Base-by-base conservation (phyloP, 139 green algal species). In the Coelastrella sp. region DNA sequence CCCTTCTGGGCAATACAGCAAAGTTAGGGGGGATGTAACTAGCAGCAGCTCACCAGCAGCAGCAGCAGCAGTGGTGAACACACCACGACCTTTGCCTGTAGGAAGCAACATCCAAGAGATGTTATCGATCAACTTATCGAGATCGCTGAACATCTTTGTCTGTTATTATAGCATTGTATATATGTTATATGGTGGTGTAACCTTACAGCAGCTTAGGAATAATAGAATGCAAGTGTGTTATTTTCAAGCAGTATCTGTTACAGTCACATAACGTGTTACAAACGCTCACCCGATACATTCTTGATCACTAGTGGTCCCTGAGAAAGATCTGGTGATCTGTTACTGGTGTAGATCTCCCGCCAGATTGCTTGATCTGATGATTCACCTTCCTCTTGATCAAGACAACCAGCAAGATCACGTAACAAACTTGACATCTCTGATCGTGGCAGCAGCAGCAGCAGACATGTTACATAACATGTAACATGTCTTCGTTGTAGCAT, bases 1-100 rank as follows among this genome's bases (percentile, higher is more conserved):
- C 38, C 82, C 82, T 59, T 81, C 30, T 51, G 63, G 27, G 25
- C 69, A 83, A 71, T 87, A 87, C 17, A 87, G 71, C 38, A 88
- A 23, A 13, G 60, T 75, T 64, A 85, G 35, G 8, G 74, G 74
- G 34, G 34, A 19, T 0, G 74, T 75, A 19, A 88, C 84, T 64
- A 85, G n/a, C 57, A 87, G 40, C 37, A 82, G 82, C 19, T 76
- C n/a, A 17, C 82, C 82, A 40, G 69, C 40, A 6, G 13, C 41
- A 3, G 53, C 84, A 23, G 74, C 48, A 19, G 62, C 45, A 15
- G 41, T 75, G 4, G 82, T 76, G 27, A 76, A 67, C 38, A 87
- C n/a, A 4, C 82, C 82, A 17, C 82, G 69, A 13, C 82, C 82
- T 57, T 73, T 64, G 57, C 82, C 82, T 86, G 81, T 57, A 13